Percentiles rank a stretch among this genome's conserved stretches.
Evolutionary conservation across 164 flowering plant species (phyloP).

Genomic region (Berberis vulgaris): DNA sequence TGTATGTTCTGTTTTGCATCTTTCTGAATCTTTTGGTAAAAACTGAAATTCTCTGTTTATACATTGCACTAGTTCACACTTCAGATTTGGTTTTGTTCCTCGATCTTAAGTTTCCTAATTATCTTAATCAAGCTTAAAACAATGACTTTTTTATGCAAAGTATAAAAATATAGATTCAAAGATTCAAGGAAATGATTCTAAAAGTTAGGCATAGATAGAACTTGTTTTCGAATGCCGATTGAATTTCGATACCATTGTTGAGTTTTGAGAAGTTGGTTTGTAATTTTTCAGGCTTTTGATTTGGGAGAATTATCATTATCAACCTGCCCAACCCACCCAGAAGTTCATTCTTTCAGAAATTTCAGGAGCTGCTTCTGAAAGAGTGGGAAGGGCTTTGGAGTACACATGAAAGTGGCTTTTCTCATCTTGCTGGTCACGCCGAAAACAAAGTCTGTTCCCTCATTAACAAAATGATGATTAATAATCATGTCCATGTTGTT

Average conservation of each 20-base stretch:
- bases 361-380: slow-evolving; percentile 27
- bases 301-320: slow-evolving; percentile 80
- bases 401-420: slow-evolving; percentile 8
- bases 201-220: too few relatives aligned
- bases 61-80: too few relatives aligned
- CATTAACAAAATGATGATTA: slow-evolving; percentile 57
- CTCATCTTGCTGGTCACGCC: slow-evolving; percentile 22
- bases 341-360: slow-evolving; percentile 11
- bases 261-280: background rate
- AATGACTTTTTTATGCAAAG: too few relatives aligned
- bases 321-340: slow-evolving; percentile 9
- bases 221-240: too few relatives aligned
- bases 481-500: slow-evolving; percentile 46
- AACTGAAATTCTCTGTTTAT: too few relatives aligned
- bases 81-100: too few relatives aligned
- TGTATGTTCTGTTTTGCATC: too few relatives aligned
- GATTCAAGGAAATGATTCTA: too few relatives aligned
- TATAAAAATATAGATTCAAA: too few relatives aligned
- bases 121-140: too few relatives aligned
- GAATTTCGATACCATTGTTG: background rate
- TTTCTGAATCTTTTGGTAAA: too few relatives aligned
- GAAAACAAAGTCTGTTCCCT: slow-evolving; percentile 31
- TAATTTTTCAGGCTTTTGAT: slow-evolving; percentile 53
- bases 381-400: slow-evolving; percentile 13
- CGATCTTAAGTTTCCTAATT: too few relatives aligned